Percentiles rank a stretch among this genome's conserved stretches.
Evolutionary conservation across 2,329 filamentous ascomycete genomes (phyloP).

Genomic region (Bipolaris sorokiniana): DNA sequence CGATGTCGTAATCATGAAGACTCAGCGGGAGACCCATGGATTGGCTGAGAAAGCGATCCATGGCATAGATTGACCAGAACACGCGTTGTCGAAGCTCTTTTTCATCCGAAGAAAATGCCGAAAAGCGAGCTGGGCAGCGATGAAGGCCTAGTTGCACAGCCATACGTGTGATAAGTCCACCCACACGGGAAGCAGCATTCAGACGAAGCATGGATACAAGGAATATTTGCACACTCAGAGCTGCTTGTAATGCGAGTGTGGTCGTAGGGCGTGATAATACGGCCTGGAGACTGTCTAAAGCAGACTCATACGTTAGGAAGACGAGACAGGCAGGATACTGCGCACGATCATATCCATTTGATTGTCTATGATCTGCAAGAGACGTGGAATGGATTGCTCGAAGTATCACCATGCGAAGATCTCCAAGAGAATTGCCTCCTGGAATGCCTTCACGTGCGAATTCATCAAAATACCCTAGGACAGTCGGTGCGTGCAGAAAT

Average conservation of each 20-base stretch:
- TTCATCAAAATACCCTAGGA: slow-evolving; percentile 57
- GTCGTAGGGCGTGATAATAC: slow-evolving; percentile 57
- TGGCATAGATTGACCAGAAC: slow-evolving; percentile 64
- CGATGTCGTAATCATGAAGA: slow-evolving; percentile 63
- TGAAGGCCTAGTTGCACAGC: slow-evolving; percentile 65
- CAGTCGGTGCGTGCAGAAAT: slow-evolving; percentile 61
- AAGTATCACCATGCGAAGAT: slow-evolving; percentile 53
- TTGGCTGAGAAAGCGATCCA: slow-evolving; percentile 63
- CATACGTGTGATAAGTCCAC: slow-evolving; percentile 62
- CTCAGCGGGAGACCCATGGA: slow-evolving; percentile 62
- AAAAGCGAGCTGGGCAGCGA: slow-evolving; percentile 61
- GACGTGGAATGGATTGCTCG: slow-evolving; percentile 62
- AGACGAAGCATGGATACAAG: slow-evolving; percentile 63
- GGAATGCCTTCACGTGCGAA: slow-evolving; percentile 45
- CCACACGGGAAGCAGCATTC: slow-evolving; percentile 63
- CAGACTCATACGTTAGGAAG: slow-evolving; percentile 58
- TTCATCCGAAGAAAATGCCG: slow-evolving; percentile 57
- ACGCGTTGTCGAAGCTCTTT: slow-evolving; percentile 58
- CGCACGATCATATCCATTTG: slow-evolving; percentile 15
- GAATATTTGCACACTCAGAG: slow-evolving; percentile 61
- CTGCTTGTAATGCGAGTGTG: slow-evolving; percentile 55
- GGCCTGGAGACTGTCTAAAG: slow-evolving; percentile 57
- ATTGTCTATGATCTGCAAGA: slow-evolving; percentile 59
- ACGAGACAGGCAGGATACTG: slow-evolving; percentile 54
- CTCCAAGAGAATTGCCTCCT: slow-evolving; percentile 26